Base-by-base conservation (phyloP, 495 filamentous ascomycete genomes). In the Penicillium turbatum region DNA sequence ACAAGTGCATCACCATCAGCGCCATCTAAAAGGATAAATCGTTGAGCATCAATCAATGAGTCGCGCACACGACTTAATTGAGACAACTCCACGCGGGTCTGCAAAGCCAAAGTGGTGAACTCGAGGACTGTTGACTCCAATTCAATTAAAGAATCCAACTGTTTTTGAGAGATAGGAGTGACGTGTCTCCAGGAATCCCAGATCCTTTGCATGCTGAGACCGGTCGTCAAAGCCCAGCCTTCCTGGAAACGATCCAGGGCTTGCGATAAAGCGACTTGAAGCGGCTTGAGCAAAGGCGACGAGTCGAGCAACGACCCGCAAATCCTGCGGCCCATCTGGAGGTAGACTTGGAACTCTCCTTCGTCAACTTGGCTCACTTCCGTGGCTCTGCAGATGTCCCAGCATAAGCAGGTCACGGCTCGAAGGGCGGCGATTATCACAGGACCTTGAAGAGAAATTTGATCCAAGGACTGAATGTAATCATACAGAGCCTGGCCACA, bases 161-260 rank as follows among this genome's bases (percentile, higher is more conserved):
- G 76, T 5, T 62, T 45, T 29, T 81, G 68, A 21, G 79, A 80
- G 17, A 71, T 62, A 21, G 83, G 76, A 5, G 87, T 82, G 6
- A 75, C 71, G 11, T 91, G 90, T 58, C 83, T 79, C 58, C 92
- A 82, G 0, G 69, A 56, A 34, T 78, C 78, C 93, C 93, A 98
- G 1, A 97, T 75, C 24, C 68, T 70, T 63, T 96, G 89, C 89
- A 97, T 96, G 55, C 82, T 85, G 15, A 90, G 77, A 2, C 92
- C 92, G 2, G 83, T 92, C 0, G 74, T 81, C 6, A 93, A 71
- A 39, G 84, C 81, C 75, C 74, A 79, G 4, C 67, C 68, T 44
- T 68, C 69, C 44, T 75, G 69, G 62, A 85, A 81, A 4, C 59
- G 63, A 38, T 67, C 53, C 26, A 84, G 69, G 3, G 72, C 72